Percentiles rank a stretch among this genome's conserved stretches.
Conservation (phyloP, 176 grass and related monocot species). For the Musa itinerans region DNA sequence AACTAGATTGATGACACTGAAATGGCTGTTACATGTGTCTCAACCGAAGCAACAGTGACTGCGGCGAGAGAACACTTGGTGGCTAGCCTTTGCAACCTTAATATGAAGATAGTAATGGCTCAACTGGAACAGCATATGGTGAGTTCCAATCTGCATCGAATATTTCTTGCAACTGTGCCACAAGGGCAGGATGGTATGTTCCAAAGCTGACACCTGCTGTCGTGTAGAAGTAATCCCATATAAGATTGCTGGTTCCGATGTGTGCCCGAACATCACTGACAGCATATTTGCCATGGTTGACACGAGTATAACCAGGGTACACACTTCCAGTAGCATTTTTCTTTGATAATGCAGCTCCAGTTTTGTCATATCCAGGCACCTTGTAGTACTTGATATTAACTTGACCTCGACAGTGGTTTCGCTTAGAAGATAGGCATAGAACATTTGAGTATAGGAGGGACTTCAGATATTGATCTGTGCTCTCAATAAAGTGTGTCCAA, state of each 20-base stretch:
- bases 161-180: conserved; percentile 57
- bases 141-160: conserved; percentile 85
- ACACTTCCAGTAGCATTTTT: conserved; percentile 32
- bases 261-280: conserved; percentile 58
- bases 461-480: conserved; percentile 65
- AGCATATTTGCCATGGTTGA: conserved; percentile 87
- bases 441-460: conserved; percentile 66
- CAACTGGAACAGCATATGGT: conserved; percentile 45
- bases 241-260: conserved; percentile 78
- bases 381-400: conserved; percentile 67
- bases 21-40: too few relatives aligned
- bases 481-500: conserved; percentile 67
- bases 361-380: conserved; percentile 59
- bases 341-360: conserved; percentile 33
- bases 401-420: conserved; percentile 59
- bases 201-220: conserved; percentile 86
- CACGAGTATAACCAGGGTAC: conserved; percentile 56
- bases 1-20: too few relatives aligned
- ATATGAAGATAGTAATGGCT: conserved; percentile 25
- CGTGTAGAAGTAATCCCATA: conserved; percentile 95
- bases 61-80: background rate
- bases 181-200: conserved; percentile 50
- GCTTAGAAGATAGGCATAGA: conserved; percentile 48
- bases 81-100: background rate
- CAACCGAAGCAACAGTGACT: too few relatives aligned